Base-by-base conservation (phyloP, 768 basidiomycete species). In the Heimioporus sp. region DNA sequence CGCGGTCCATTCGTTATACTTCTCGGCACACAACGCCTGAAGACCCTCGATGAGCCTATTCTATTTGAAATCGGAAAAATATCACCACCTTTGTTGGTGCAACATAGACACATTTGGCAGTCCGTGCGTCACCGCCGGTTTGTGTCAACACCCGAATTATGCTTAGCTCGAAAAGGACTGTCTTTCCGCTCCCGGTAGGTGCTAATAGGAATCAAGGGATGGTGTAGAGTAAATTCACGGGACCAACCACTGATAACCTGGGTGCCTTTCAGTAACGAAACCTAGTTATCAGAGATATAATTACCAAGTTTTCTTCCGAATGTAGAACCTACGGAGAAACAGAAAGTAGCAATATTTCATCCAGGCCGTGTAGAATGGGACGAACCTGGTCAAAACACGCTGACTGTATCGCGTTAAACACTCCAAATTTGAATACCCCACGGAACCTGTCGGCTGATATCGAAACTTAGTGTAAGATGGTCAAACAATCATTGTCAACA, bases 101-200 rank as follows among this genome's bases (percentile, higher is more conserved):
- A 60, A 99, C 84, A 64, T 99, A 99, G 15, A 99, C 82, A 56
- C 87, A 88, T 72, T 90, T 92, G 3, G 68, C 60, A n/a, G 66
- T 54, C 24, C 72, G 65, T 15, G 53, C 55, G 11, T 57, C 64
- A 28, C 66, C 65, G 45, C 69, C 61, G 9, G 73, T 69, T 45
- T 78, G 68, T 46, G 73, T 72, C 30, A 92, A 69, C 75, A 91
- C 79, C 31, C 82, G 82, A 46, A 98, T 81, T 48, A 98, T 89
- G 2, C 90, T 83, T 13, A 99, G 73, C 65, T 99, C 97, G 59
- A 98, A 99, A 28, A 98, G 71, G 10, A 89, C 92, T 0, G 97
- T 99, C 70, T 98, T 98, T 28, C 97, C 97, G 46, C 92, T 91
- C 28, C 95, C 93, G 13, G 97, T 98, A 0, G 97, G 97, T 3